These are phyloP conservation scores for Chimonanthus praecox DNA, from an alignment of 164 flowering plant species.

Conservation along the genomic window DNA sequence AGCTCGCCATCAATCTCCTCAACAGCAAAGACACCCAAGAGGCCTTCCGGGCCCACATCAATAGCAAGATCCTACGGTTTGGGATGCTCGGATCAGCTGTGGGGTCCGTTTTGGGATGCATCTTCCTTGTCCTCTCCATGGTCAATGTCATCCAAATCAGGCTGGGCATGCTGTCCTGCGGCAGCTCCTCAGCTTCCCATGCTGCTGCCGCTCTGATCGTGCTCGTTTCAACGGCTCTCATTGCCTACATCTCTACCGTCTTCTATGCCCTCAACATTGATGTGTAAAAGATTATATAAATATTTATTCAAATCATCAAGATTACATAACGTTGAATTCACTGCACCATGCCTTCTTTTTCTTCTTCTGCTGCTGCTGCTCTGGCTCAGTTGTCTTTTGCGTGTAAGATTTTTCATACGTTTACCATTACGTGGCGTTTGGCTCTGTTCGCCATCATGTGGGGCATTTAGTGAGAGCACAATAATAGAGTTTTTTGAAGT, in stretches of 20 bases:
- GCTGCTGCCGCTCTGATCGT: constrained; percentile 15
- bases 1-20: constrained; percentile 31
- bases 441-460: no score
- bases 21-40: constrained; percentile 29
- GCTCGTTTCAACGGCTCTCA: constrained; percentile 18
- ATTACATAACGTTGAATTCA: not conserved
- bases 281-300: not conserved
- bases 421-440: no score
- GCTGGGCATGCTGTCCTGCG: constrained; percentile 25
- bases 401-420: no score
- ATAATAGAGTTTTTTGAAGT: no score
- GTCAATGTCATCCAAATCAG: constrained; percentile 31
- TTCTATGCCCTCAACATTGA: constrained; percentile 21
- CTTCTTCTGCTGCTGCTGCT: not conserved
- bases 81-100: constrained; percentile 35
- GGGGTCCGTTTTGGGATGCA: constrained; percentile 33
- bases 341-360: not conserved
- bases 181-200: constrained; percentile 14
- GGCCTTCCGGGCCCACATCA: constrained; percentile 25
- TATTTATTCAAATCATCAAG: not conserved
- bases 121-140: constrained; percentile 32
- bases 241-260: constrained; percentile 22
- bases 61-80: constrained; percentile 18
- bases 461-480: no score
- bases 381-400: not conserved